A percentile compares a stretch with the other conserved stretches of the same genome.
Conservation (phyloP, 192 early-diverging fungal species). For the Entomortierella parvispora region DNA sequence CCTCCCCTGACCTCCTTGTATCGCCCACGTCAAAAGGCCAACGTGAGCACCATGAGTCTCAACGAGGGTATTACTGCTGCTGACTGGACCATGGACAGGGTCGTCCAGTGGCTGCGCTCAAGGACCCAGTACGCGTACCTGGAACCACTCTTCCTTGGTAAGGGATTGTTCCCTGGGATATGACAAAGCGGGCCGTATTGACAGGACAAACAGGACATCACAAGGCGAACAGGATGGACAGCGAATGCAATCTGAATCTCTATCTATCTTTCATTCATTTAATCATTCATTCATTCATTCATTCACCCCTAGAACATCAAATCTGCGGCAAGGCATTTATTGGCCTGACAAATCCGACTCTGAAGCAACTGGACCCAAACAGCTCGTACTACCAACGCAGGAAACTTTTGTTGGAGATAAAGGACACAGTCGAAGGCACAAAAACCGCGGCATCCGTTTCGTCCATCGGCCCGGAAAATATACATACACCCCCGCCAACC, state of each 20-base stretch:
- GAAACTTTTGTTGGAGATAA: constrained; percentile 40
- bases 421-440: constrained; percentile 42
- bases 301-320: constrained; percentile 22
- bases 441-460: constrained; percentile 31
- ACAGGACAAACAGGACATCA: too few relatives aligned
- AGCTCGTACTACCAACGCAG: constrained; percentile 45
- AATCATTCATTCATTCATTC: neutral
- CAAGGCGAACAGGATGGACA: too few relatives aligned
- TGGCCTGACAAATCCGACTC: constrained; percentile 19
- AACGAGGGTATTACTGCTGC: constrained; percentile 29
- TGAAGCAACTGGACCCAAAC: constrained; percentile 36
- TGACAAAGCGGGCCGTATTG: too few relatives aligned
- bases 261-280: neutral
- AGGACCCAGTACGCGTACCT: constrained; percentile 26
- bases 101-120: constrained; percentile 38
- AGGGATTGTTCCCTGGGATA: neutral
- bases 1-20: neutral
- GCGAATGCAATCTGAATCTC: too few relatives aligned
- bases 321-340: constrained; percentile 40
- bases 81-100: constrained; percentile 50
- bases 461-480: constrained; percentile 25
- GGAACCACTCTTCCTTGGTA: constrained; percentile 47
- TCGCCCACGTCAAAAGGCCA: constrained; percentile 8
- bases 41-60: constrained; percentile 41
- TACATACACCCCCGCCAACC: constrained; percentile 21